Percentiles rank a stretch among this genome's conserved stretches.
These are phyloP conservation scores for Trichosporon coremiiforme DNA, from an alignment of 1,284 basidiomycete species.

Conservation along the genomic window DNA sequence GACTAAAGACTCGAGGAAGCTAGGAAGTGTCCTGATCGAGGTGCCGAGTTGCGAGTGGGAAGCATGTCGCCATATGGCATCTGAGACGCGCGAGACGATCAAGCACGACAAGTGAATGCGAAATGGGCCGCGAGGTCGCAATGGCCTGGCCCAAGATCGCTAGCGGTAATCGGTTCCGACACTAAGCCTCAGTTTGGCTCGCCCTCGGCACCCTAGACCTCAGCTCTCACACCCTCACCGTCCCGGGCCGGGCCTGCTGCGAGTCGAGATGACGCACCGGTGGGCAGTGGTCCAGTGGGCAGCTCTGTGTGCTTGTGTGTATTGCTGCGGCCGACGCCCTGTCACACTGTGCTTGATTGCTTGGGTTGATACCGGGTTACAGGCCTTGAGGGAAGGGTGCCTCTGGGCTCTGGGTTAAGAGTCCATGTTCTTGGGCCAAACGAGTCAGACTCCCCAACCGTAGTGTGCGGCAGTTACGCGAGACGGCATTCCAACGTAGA, in stretches of 20 bases:
- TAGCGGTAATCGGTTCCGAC: neutral
- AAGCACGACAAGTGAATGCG: neutral
- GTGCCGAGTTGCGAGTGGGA: no score
- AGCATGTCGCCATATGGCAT: neutral
- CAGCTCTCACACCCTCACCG: no score
- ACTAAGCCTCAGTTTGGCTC: neutral
- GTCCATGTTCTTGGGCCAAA: neutral
- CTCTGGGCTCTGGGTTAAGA: neutral
- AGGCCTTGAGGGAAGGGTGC: no score
- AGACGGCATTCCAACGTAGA: neutral
- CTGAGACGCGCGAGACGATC: conserved; percentile 1
- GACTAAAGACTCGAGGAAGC: neutral
- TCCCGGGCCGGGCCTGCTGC: neutral
- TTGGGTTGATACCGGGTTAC: neutral
- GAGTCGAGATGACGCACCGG: neutral
- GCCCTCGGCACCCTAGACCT: no score
- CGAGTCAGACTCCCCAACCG: no score
- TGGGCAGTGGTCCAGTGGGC: no score
- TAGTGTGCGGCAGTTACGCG: neutral
- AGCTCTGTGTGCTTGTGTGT: neutral
- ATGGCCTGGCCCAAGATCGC: neutral
- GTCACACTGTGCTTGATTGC: neutral
- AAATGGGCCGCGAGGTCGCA: no score
- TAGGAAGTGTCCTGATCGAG: no score
- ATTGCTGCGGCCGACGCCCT: neutral